Evolutionary conservation across 2,329 filamentous ascomycete species (phyloP), one percentile per base, ranked within the genome.

Genomic region (Cryphonectria parasitica): DNA sequence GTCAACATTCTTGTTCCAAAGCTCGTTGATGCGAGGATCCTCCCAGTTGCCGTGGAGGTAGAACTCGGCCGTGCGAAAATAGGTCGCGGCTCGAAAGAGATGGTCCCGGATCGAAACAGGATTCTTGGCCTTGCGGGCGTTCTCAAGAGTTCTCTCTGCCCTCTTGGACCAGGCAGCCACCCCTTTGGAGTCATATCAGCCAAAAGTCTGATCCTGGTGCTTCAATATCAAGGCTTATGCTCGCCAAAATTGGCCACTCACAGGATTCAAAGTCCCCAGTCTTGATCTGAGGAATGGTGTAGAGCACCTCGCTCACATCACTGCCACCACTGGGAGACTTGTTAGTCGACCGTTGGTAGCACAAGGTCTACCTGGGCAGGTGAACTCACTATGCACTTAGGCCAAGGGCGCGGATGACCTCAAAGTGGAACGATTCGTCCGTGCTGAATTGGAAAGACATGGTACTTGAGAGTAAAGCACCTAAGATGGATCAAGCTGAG

Each of bases 31-130:
- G 6, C 80, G 78, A 3, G 82, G 80, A 66, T 85, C 80, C 17
- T 67, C 77, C 77, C 75, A 77, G 74, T 85, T 81, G 1, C 76
- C 78, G 64, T 82, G 79, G 13, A 84, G 75, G 73, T 79, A 85
- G 72, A 83, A 82, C 71, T 82, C 80, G 11, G 84, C 80, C 0
- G 74, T 67, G 31, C 83, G 80, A 73, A 80, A 85, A 74, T 85
- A 85, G 0, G 75, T 79, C 0, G 83, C 73, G 2, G 82, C 79
- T 6, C 76, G 78, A 73, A 85, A 83, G 74, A 64, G 28, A 13
- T 17, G 49, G 43, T 64, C 63, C 15, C 63, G 63, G 25, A 49
- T 64, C n/a, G 63, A 64, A 22, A 64, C n/a, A 34, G 43, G 39
- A 17, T 64, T 64, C 41, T 45, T 64, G 39, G 62, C 39, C 39